Conservation (phyloP, 257 asterid genomes). For the Sherardia arvensis region DNA sequence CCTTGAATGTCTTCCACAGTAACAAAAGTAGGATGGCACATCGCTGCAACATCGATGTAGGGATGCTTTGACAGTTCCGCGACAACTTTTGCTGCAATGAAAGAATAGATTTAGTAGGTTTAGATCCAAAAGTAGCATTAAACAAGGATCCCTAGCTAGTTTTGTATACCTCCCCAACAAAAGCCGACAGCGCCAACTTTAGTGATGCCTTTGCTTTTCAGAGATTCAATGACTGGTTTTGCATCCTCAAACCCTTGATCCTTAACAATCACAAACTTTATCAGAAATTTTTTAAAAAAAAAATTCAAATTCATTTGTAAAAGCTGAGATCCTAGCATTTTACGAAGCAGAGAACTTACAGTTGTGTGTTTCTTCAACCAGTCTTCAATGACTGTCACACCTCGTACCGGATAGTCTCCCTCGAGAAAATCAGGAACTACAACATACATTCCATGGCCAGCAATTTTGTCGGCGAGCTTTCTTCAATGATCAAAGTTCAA, state of each 20-base stretch:
- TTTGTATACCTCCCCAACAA: slow-evolving; percentile 70
- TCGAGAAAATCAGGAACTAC: slow-evolving; percentile 57
- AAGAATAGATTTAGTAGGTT: not conserved
- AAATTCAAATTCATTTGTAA: not conserved
- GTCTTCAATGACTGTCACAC: slow-evolving; percentile 11
- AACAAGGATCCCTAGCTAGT: not conserved
- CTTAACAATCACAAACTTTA: slow-evolving; percentile 14
- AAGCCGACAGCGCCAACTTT: slow-evolving; percentile 62
- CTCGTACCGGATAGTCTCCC: slow-evolving; percentile 43
- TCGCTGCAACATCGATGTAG: slow-evolving; percentile 46
- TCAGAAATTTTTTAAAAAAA: not conserved
- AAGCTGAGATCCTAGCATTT: not conserved
- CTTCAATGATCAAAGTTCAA: slow-evolving; percentile 17
- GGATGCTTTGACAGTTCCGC: slow-evolving; percentile 46
- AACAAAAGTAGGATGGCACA: slow-evolving; percentile 58
- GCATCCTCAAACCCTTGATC: slow-evolving; percentile 52
- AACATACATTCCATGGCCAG: slow-evolving; percentile 45
- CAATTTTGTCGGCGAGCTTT: slow-evolving; percentile 64
- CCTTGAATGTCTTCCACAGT: slow-evolving; percentile 46
- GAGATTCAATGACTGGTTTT: slow-evolving; percentile 46
- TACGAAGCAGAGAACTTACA: slow-evolving; percentile 25
- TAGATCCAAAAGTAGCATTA: not conserved
- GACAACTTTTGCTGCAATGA: slow-evolving; percentile 48
- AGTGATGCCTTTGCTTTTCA: slow-evolving; percentile 43
- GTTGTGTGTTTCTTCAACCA: slow-evolving; percentile 59